Base-by-base conservation (phyloP, 2,329 filamentous ascomycete genomes). In the Cytospora mali region DNA sequence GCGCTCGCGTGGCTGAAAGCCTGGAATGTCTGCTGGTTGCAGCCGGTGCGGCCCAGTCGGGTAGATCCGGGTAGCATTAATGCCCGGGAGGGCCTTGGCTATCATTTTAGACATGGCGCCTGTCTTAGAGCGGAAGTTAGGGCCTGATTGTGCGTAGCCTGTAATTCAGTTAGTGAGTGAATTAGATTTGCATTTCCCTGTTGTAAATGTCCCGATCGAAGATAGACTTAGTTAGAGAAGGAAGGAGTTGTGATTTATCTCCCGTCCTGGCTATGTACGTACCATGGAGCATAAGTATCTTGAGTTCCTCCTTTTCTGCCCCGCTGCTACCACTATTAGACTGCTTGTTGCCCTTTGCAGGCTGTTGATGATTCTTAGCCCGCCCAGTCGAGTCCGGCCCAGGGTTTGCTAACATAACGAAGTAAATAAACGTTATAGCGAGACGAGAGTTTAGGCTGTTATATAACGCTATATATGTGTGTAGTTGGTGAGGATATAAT, bases 241-340 rank as follows among this genome's bases (percentile, higher is more conserved):
- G 6, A 35, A 4, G 23, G 28, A 16, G 13, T 25, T 13, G 10
- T 14, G 28, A 3, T n/a, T n/a, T n/a, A n/a, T n/a, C n/a, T n/a
- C n/a, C n/a, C n/a, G n/a, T 39, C 35, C 33, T 39, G 35, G 35
- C 16, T 18, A 35, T 53, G 5, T 25, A 35, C 58, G 5, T 25
- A 63, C 61, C 61, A 33, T 63, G 61, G 10, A 63, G 56, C 61
- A 63, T 63, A 4, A 63, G 56, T 28, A 63, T 63, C 27, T 61
- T 63, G 23, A 60, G 25, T 21, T 63, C 61, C 33, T 61, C 31
- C 52, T 63, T 63, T 21, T 63, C 42, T 28, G 39, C 55, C 1
- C 42, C 35, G 46, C 23, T 50, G n/a, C 11, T 13, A 6, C 31
- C 21, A 28, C 25, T 21, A 50, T 33, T 49, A 3, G 14, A 42